Evolutionary conservation across 257 asterid genomes (phyloP).

Genomic region (Ilex asprella): DNA sequence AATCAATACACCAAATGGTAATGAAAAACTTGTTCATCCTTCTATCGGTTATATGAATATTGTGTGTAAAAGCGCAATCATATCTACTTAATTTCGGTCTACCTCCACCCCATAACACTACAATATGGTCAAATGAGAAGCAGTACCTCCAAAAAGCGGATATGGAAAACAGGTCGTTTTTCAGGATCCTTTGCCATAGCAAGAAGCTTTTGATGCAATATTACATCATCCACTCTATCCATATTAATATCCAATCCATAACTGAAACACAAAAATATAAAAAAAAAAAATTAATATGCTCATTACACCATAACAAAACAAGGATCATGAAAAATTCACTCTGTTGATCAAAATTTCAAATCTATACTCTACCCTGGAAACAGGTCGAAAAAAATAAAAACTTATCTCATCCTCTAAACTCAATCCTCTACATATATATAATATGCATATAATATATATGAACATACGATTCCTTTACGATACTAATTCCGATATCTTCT

Average conservation of each 20-base stretch:
- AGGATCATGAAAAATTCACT: not conserved
- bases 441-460: too few relatives aligned
- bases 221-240: slow-evolving; percentile 85
- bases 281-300: not conserved
- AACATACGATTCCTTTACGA: too few relatives aligned
- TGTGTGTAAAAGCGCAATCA: too few relatives aligned
- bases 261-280: slow-evolving; percentile 32
- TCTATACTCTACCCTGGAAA: too few relatives aligned
- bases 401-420: too few relatives aligned
- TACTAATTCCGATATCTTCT: not conserved
- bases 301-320: slow-evolving; percentile 4
- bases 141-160: slow-evolving; percentile 71
- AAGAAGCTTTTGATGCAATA: slow-evolving; percentile 79
- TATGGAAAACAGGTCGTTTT: slow-evolving; percentile 67
- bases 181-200: slow-evolving; percentile 69
- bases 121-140: not conserved
- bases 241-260: slow-evolving; percentile 72
- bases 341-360: not conserved
- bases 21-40: too few relatives aligned
- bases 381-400: too few relatives aligned
- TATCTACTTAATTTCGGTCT: too few relatives aligned
- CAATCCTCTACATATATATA: too few relatives aligned
- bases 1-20: not conserved
- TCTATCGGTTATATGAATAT: too few relatives aligned
- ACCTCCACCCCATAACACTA: too few relatives aligned